phyloP scores from a whole-genome alignment of 441 rosid species.

The Erodium trifolium region DNA sequence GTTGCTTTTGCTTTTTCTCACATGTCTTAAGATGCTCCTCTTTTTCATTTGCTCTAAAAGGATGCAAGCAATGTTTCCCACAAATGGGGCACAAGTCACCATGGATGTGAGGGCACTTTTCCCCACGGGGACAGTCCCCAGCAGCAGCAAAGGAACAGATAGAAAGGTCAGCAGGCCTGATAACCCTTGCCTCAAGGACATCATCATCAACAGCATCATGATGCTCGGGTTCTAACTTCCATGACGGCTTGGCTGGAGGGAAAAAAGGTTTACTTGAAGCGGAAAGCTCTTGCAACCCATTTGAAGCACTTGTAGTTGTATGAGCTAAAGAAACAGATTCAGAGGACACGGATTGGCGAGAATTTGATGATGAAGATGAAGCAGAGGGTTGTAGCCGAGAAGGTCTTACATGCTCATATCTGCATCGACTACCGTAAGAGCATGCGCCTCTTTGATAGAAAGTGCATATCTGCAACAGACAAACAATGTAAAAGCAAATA shows the following conservation, averaged over 20 bases:
- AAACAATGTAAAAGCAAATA: neutral
- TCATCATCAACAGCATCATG: conserved; percentile 26
- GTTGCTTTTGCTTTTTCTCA: conserved; percentile 54
- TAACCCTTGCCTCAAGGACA: conserved; percentile 30
- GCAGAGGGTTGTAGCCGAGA: conserved; percentile 42
- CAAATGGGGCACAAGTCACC: conserved; percentile 81
- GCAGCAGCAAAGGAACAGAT: conserved; percentile 81
- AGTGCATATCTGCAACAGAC: conserved; percentile 38
- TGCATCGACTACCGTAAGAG: conserved; percentile 73
- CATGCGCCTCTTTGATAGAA: conserved; percentile 84
- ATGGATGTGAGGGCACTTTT: conserved; percentile 75
- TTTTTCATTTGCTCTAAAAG: conserved; percentile 69
- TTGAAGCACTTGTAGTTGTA: conserved; percentile 25
- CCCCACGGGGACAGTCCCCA: conserved; percentile 79
- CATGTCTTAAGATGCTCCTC: conserved; percentile 71
- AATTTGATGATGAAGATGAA: conserved; percentile 44
- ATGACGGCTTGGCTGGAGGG: conserved; percentile 30
- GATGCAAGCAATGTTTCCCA: conserved; percentile 84
- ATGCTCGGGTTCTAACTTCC: conserved; percentile 35
- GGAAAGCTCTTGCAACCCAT: conserved; percentile 31
- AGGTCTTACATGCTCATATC: conserved; percentile 73
- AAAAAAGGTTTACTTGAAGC: conserved; percentile 29
- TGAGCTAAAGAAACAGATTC: conserved; percentile 24
- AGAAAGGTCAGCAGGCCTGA: conserved; percentile 45
- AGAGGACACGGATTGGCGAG: conserved; percentile 25